Conservation (phyloP, 2,329 filamentous ascomycete genomes). For the Aspergillus sp. region DNA sequence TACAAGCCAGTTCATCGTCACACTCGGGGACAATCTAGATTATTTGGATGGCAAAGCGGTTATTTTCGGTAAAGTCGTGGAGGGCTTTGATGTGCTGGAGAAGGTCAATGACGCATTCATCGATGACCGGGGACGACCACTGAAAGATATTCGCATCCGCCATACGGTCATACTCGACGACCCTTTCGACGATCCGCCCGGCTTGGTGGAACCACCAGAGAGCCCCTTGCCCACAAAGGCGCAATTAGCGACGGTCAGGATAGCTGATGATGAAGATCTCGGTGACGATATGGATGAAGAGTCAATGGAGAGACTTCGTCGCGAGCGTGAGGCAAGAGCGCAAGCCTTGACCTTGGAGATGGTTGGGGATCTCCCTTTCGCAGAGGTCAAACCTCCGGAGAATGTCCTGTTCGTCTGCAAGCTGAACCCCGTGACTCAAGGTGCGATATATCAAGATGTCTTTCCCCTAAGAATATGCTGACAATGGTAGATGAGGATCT, state of each 20-base stretch:
- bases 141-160: constrained; percentile 93
- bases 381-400: constrained; percentile 95
- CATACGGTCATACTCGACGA: constrained; percentile 93
- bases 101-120: constrained; percentile 91
- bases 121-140: constrained; percentile 80
- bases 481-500: constrained; percentile 74
- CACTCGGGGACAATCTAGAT: constrained; percentile 85
- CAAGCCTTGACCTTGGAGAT: constrained; percentile 96
- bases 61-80: constrained; percentile 92
- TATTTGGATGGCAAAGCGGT: constrained; percentile 92
- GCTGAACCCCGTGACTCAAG: constrained; percentile 89
- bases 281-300: constrained; percentile 81
- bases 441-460: constrained; percentile 37
- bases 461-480: not conserved
- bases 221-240: constrained; percentile 82
- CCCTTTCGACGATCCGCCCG: constrained; percentile 81
- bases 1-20: constrained; percentile 92
- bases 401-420: constrained; percentile 99
- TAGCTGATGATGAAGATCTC: constrained; percentile 84
- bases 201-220: constrained; percentile 73
- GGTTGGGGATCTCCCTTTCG: constrained; percentile 96
- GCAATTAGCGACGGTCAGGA: constrained; percentile 88
- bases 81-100: constrained; percentile 91
- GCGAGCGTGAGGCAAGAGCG: constrained; percentile 88
- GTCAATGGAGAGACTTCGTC: constrained; percentile 74